Conservation (phyloP, 2,329 filamentous ascomycete species). For the Aureobasidium sp. region DNA sequence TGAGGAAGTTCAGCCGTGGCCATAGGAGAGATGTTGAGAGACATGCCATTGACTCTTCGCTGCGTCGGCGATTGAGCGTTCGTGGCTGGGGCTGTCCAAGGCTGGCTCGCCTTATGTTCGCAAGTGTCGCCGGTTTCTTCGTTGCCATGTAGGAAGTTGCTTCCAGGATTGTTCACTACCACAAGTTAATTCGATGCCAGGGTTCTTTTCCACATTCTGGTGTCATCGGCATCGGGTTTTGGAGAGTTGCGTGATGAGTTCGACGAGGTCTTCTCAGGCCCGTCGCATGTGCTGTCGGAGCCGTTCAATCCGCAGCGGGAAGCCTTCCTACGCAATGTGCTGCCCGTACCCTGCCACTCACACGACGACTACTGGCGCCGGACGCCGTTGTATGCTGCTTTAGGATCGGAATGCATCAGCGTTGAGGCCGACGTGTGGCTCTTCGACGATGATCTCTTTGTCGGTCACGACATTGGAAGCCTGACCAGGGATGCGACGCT, state of each 20-base stretch:
- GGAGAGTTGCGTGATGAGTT: not conserved
- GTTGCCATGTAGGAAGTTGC: not conserved
- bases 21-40: not conserved
- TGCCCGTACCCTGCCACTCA: conserved; percentile 57
- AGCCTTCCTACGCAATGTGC: not conserved
- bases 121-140: not conserved
- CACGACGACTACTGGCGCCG: conserved; percentile 67
- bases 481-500: conserved; percentile 53
- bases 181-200: not conserved
- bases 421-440: conserved; percentile 66
- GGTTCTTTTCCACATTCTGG: not conserved
- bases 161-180: not conserved
- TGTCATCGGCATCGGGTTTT: not conserved
- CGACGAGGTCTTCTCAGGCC: not conserved
- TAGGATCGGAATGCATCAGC: conserved; percentile 53
- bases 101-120: not conserved
- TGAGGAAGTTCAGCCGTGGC: not conserved
- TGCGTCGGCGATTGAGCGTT: not conserved
- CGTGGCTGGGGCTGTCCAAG: not conserved
- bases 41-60: not conserved
- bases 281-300: not conserved
- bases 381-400: conserved; percentile 57
- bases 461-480: conserved; percentile 55
- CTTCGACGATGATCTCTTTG: conserved; percentile 49
- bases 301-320: not conserved